These are phyloP conservation scores for Boletus edulis DNA, from an alignment of 768 basidiomycete genomes.

Conservation along the genomic window DNA sequence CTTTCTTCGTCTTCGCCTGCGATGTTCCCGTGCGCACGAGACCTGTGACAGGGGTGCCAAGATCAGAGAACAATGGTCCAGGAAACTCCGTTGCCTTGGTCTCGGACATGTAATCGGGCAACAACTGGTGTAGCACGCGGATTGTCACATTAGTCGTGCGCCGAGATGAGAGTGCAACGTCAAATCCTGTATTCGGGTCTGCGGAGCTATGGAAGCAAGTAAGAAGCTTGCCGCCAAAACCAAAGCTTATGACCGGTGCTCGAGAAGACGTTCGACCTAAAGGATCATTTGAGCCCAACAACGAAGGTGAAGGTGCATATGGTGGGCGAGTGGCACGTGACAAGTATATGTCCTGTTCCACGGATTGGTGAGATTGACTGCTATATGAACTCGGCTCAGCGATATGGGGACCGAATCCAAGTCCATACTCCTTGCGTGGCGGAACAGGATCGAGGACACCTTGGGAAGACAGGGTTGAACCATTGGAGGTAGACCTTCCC, in stretches of 20 bases:
- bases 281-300: slow-evolving; percentile 80
- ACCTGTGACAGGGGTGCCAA: slow-evolving; percentile 58
- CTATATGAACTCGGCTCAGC: slow-evolving; percentile 17
- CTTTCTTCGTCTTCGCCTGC: slow-evolving; percentile 81
- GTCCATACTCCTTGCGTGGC: slow-evolving; percentile 30
- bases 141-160: slow-evolving; percentile 69
- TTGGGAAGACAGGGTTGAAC: slow-evolving; percentile 39
- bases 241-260: slow-evolving; percentile 83
- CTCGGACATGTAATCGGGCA: slow-evolving; percentile 64
- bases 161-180: slow-evolving; percentile 71
- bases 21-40: slow-evolving; percentile 63
- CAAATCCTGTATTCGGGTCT: slow-evolving; percentile 68
- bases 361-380: slow-evolving; percentile 15
- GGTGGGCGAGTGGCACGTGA: slow-evolving; percentile 43
- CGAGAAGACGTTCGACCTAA: slow-evolving; percentile 68
- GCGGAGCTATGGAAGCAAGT: slow-evolving; percentile 81
- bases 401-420: slow-evolving; percentile 17
- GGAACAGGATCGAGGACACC: slow-evolving; percentile 10
- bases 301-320: slow-evolving; percentile 84
- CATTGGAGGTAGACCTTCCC: slow-evolving; percentile 45
- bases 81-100: slow-evolving; percentile 63
- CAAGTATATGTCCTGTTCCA: slow-evolving; percentile 27
- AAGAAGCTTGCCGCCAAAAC: slow-evolving; percentile 89
- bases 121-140: slow-evolving; percentile 61
- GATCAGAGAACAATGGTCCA: slow-evolving; percentile 83